Percentiles rank a stretch among this genome's conserved stretches.
These are phyloP conservation scores for Metschnikowia aberdeeniae DNA, from an alignment of 805 yeast species.

Conservation along the genomic window DNA sequence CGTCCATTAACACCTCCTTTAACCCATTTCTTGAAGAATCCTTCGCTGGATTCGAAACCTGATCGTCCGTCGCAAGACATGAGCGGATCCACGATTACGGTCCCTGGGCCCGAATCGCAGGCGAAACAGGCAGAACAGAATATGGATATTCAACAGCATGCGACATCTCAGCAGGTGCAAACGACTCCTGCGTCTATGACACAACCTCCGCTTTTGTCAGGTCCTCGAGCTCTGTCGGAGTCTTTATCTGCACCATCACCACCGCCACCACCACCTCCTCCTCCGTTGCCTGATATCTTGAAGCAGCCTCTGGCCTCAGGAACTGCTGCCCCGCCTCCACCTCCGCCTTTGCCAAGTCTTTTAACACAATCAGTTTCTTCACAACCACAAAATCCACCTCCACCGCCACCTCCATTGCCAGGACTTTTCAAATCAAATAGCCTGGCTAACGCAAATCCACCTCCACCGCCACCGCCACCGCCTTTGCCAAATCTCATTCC, in stretches of 20 bases:
- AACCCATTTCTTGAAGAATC: background rate
- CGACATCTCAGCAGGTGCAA: background rate
- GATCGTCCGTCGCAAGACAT: background rate
- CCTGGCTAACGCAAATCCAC: background rate
- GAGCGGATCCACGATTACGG: slow-evolving; percentile 3
- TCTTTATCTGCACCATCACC: background rate
- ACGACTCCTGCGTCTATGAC: slow-evolving; percentile 6
- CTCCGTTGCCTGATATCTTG: slow-evolving; percentile 5
- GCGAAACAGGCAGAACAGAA: background rate
- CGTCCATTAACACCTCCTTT: slow-evolving; percentile 3
- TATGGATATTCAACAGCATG: background rate
- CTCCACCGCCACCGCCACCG: slow-evolving; percentile 3
- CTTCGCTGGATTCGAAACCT: background rate
- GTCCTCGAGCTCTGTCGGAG: background rate
- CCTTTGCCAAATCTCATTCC: slow-evolving; percentile 7
- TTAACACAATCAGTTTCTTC: background rate
- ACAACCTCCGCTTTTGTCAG: slow-evolving; percentile 7
- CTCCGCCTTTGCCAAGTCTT: slow-evolving; percentile 13
- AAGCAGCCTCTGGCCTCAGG: background rate
- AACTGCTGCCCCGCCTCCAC: slow-evolving; percentile 9
- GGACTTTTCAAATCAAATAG: no score
- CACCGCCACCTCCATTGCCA: background rate
- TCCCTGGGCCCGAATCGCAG: slow-evolving; percentile 1
- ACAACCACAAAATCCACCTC: background rate
- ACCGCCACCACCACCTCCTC: slow-evolving; percentile 6